Evolutionary conservation across 139 green algal genomes (phyloP), one percentile per base, ranked within the genome.

Genomic region (Trebouxia sp.): DNA sequence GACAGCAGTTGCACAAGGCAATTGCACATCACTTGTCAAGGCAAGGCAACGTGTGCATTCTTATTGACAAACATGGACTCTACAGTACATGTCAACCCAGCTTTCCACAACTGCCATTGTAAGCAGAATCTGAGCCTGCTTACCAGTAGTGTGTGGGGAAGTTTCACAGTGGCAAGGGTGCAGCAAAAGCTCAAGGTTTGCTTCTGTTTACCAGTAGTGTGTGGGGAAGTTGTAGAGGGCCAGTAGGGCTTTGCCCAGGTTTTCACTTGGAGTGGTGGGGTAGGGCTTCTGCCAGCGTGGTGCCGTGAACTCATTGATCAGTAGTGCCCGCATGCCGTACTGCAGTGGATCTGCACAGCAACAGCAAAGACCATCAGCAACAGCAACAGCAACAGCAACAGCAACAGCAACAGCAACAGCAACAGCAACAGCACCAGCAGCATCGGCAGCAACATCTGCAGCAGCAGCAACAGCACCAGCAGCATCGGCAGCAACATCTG

Each of bases 251-350:
- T 81, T 10, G 20, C 81, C 81, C 26, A 85, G 35, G 12, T 38
- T 69, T 6, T 65, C 15, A 17, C 5, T 47, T 15, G 30, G 32
- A 17, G 35, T 28, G 17, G 22, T 38, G 20, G 41, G 5, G 58
- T 78, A 70, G 22, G 72, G 72, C 43, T 58, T 55, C 8, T 45
- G 37, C 81, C 81, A 85, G 56, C 81, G 74, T 20, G 74, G 43
- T 10, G 74, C 81, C 3, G 81, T 70, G 75, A 85, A 85, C 81
- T 85, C 81, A 47, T 85, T 85, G 26, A 70, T 58, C 5, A 80
- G 11, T 7, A 85, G 24, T 22, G 70, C 74, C 24, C 55, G 74
- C 58, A 65, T 51, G 10, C 58, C 74, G 45, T 80, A 85, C 24
- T 70, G 41, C 39, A 85, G 37, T 1, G 81, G 81, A 77, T 85